phyloP scores from a whole-genome alignment of 331 rosid genomes.

The Rhamnella rubrinervis region DNA sequence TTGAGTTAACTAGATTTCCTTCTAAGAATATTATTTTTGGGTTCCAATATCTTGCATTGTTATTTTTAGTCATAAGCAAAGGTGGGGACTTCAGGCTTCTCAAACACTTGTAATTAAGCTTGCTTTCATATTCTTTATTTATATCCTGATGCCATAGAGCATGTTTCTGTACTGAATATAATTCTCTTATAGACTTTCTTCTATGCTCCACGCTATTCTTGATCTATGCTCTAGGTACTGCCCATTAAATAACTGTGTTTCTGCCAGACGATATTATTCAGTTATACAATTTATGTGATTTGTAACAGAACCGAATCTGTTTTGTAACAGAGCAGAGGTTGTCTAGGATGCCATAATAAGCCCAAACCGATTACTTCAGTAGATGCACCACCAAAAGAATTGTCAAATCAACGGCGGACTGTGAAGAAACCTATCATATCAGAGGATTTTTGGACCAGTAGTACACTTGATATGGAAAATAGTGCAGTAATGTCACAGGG shows the following conservation, averaged over 20 bases:
- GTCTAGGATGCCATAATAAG: slow-evolving; percentile 75
- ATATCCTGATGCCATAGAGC: too few species aligned
- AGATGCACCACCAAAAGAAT: slow-evolving; percentile 43
- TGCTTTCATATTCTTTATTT: too few species aligned
- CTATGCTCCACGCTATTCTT: too few species aligned
- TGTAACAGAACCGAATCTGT: slow-evolving; percentile 58
- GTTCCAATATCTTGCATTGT: too few species aligned
- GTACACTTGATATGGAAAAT: slow-evolving; percentile 86
- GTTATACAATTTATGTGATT: slow-evolving; percentile 39
- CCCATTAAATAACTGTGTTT: not conserved
- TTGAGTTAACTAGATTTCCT: not conserved
- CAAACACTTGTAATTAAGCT: too few species aligned
- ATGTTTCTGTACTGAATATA: too few species aligned
- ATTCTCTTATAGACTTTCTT: too few species aligned
- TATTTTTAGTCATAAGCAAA: too few species aligned
- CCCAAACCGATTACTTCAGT: slow-evolving; percentile 31
- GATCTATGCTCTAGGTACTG: not conserved
- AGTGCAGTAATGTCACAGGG: slow-evolving; percentile 88
- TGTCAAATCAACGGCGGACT: slow-evolving; percentile 26
- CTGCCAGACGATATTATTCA: not conserved
- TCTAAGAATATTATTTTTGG: too few species aligned
- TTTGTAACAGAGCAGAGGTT: slow-evolving; percentile 99
- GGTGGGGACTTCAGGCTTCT: too few species aligned
- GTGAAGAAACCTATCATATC: slow-evolving; percentile 58
- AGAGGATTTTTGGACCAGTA: slow-evolving; percentile 88